A percentile compares a stretch with the other conserved stretches of the same genome.
These are phyloP conservation scores for Pyracantha coccinea DNA, from an alignment of 331 rosid species.

Conservation along the genomic window DNA sequence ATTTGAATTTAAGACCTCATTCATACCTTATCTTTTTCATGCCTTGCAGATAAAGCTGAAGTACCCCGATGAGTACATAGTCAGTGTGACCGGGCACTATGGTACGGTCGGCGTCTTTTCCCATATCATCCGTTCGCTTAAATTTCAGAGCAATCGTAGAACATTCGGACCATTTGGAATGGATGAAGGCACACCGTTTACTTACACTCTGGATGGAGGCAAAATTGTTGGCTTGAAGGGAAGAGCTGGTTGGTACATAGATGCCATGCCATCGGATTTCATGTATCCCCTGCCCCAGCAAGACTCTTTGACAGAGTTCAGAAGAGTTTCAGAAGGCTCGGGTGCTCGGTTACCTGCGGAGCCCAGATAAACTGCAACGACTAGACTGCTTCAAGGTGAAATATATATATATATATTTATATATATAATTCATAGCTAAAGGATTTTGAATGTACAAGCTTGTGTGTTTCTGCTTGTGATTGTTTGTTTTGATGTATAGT, in stretches of 20 bases:
- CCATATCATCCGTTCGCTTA: constrained; percentile 46
- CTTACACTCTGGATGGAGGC: constrained; percentile 44
- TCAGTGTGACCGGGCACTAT: constrained; percentile 48
- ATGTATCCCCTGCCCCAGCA: constrained; percentile 15
- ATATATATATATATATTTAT: no score
- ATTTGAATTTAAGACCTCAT: neutral
- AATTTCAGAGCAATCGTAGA: constrained; percentile 45
- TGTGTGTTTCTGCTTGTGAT: neutral
- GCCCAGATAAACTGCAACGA: constrained; percentile 4
- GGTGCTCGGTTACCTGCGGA: constrained; percentile 18
- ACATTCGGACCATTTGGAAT: constrained; percentile 56
- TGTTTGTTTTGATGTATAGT: neutral
- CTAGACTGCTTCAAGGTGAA: neutral
- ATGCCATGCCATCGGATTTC: constrained; percentile 44
- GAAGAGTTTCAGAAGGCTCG: constrained; percentile 21
- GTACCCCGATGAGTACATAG: constrained; percentile 43
- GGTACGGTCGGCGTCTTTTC: constrained; percentile 7
- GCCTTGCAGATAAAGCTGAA: constrained; percentile 35
- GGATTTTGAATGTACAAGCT: neutral
- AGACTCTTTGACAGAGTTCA: constrained; percentile 26
- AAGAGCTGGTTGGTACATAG: constrained; percentile 36
- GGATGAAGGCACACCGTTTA: constrained; percentile 59
- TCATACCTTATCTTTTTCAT: neutral
- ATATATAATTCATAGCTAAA: neutral
- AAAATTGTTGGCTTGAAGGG: constrained; percentile 55